Base-by-base conservation (phyloP, 306 rosid genomes). In the Purshia tridentata region DNA sequence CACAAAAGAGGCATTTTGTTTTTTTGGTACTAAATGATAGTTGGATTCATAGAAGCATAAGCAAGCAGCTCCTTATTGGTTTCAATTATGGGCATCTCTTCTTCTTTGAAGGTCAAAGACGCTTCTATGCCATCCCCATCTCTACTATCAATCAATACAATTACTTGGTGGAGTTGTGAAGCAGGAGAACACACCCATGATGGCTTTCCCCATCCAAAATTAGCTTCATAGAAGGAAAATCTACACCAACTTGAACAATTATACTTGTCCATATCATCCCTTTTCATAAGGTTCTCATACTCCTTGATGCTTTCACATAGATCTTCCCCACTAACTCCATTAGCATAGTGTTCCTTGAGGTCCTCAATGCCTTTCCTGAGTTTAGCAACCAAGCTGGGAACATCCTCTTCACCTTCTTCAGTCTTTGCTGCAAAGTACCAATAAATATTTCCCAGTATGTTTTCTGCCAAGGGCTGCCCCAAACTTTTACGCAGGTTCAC, bases 351-450 rank as follows among this genome's bases (percentile, higher is more conserved):
- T 9, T 5, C 16, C 6, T 20, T n/a, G 2, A 15, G 20, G 11
- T 72, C n/a, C 10, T 59, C 52, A 3, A 58, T 56, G 22, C 22
- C 10, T 11, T 48, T 11, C 15, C 16, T 1, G 76, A 45, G 41
- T 18, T 14, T 15, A 14, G 13, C 35, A 13, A 72, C 67, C 68
- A 72, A 46, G n/a, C 0, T 44, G 59, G 46, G 51, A 16, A 69
- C 1, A 6, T 60, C 74, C 11, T 3, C 48, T 35, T 51, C 10
- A 15, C 47, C 48, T 19, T 63, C 59, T 19, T 46, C 9, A 4
- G 19, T 15, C 41, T 65, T 44, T 0, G 82, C 74, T 1, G 66
- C 29, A 42, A 68, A 78, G 4, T 53, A 83, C 72, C 6, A 79
- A 23, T n/a, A n/a, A n/a, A n/a, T n/a, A n/a, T n/a, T n/a, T n/a